phyloP scores from a whole-genome alignment of 768 basidiomycete species.

The Strobilomyces echinocephalus region DNA sequence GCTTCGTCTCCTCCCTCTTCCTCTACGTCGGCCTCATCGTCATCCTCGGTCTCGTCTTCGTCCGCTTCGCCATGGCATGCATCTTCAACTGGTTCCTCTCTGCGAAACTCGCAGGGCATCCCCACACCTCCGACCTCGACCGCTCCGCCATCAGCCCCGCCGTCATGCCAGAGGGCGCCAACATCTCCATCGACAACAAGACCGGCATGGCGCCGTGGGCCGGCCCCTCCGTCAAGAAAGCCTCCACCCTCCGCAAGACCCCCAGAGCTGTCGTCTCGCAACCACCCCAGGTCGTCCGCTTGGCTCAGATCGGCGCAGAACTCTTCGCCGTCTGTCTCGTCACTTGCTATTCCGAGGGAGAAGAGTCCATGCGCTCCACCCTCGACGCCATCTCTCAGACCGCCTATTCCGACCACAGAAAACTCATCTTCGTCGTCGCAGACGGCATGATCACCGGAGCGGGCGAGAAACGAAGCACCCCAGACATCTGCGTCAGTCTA shows the following conservation, averaged over 20 bases:
- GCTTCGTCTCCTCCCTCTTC: conserved; percentile 85
- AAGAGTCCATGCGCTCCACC: conserved; percentile 85
- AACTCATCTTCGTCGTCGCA: conserved; percentile 89
- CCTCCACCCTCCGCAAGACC: conserved; percentile 37
- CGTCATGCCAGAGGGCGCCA: conserved; percentile 95
- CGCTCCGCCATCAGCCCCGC: conserved; percentile 88
- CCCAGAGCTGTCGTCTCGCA: conserved; percentile 48
- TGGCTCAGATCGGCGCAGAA: conserved; percentile 90
- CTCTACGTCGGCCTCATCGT: conserved; percentile 88
- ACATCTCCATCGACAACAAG: conserved; percentile 85
- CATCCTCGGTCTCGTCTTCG: conserved; percentile 84
- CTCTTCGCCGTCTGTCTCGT: conserved; percentile 94
- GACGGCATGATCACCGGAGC: conserved; percentile 99
- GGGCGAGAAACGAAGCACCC: conserved; percentile 93
- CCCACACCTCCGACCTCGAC: conserved; percentile 64
- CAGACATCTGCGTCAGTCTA: conserved; percentile 90
- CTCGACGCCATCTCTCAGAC: conserved; percentile 91
- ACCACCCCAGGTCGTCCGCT: conserved; percentile 55
- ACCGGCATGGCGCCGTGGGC: conserved; percentile 96
- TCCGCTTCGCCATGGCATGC: conserved; percentile 94
- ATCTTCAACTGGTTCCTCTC: conserved; percentile 97
- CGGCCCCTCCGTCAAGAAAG: conserved; percentile 48
- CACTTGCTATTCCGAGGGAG: conserved; percentile 97
- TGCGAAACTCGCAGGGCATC: conserved; percentile 71
- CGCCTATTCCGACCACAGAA: conserved; percentile 86